phyloP scores from a whole-genome alignment of 495 filamentous ascomycete species.

The Penicillium robsamsonii region DNA sequence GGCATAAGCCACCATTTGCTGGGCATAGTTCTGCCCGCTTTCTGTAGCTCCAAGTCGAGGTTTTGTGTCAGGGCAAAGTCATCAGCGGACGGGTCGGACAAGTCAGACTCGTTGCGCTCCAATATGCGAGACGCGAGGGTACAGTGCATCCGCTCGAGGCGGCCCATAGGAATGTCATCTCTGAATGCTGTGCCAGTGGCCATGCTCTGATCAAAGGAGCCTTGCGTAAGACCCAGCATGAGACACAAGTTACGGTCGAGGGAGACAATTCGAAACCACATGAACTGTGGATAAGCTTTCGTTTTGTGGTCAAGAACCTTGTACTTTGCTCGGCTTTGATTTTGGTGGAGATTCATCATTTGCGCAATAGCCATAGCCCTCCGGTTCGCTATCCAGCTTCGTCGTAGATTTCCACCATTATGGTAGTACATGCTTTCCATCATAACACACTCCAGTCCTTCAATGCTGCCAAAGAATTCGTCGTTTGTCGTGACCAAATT shows the following conservation, averaged over 20 bases:
- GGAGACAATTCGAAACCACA: constrained; percentile 30
- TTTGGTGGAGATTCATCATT: constrained; percentile 47
- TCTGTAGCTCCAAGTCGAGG: constrained; percentile 44
- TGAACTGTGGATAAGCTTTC: constrained; percentile 18
- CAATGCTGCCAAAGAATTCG: constrained; percentile 21
- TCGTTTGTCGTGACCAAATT: constrained; percentile 21
- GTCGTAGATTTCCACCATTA: constrained; percentile 45
- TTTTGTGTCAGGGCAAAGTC: constrained; percentile 30
- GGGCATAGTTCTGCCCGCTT: constrained; percentile 31
- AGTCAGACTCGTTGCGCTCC: constrained; percentile 39
- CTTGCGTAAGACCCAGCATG: constrained; percentile 48
- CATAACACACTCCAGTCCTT: constrained; percentile 47
- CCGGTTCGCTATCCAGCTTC: constrained; percentile 37
- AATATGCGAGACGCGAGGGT: constrained; percentile 38
- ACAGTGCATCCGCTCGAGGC: constrained; percentile 23
- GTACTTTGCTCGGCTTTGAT: constrained; percentile 12
- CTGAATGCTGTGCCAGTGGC: constrained; percentile 7
- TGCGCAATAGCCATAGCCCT: constrained; percentile 44
- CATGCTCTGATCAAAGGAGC: constrained; percentile 34
- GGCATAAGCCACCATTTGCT: constrained; percentile 36
- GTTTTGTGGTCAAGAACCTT: constrained; percentile 21
- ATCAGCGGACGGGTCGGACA: neutral
- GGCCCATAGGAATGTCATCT: constrained; percentile 18
- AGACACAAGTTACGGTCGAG: constrained; percentile 48
- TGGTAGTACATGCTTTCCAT: constrained; percentile 41